Base-by-base conservation (phyloP, 2,329 filamentous ascomycete genomes). In the Cryoendolithus antarcticus region DNA sequence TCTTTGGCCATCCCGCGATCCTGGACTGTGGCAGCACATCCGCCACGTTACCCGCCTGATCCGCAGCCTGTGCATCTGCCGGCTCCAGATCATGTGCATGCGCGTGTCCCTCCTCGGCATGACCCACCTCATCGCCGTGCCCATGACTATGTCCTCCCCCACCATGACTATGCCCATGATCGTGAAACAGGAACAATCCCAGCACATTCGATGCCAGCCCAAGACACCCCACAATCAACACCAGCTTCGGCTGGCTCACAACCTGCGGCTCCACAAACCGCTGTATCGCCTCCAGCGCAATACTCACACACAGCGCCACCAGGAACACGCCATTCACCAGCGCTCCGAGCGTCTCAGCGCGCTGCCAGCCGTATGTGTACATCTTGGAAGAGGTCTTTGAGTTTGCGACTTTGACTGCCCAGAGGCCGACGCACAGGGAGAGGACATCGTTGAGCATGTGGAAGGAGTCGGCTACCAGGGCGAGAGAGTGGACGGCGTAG, bases 371-470 rank as follows among this genome's bases (percentile, higher is more conserved):
- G 61, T 95, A 98, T 10, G 91, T 95, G 59, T 91, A 98, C 61
- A 82, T 84, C 54, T 93, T 88, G 6, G 86, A 93, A 43, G 61
- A 71, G 0, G 80, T 83, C 48, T 80, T 83, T 54, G 83, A 78
- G 59, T 83, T 83, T 15, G 88, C 85, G 37, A 93, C 83, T 46
- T 81, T 84, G 39, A 98, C 91, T 38, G 91, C 91, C 89, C 91
- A 98, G 31, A 96, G 64, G 48, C 91, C 91, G 45, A 98, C 89
- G 41, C 80, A 74, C 9, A 98, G 69, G 1, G 91, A 96, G 44
- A 98, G 80, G 52, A 98, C 91, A 74, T 98, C 91, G 68, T 98
- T 98, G 44, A 98, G 71, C 91, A 98, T 98, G 65, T 98, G 91
- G 62, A 98, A 98, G 44, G 91, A 86, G 67, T 98, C 91, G 38